These are phyloP conservation scores for Westerdykella aurantiaca DNA, from an alignment of 2,329 filamentous ascomycete species.

Conservation along the genomic window DNA sequence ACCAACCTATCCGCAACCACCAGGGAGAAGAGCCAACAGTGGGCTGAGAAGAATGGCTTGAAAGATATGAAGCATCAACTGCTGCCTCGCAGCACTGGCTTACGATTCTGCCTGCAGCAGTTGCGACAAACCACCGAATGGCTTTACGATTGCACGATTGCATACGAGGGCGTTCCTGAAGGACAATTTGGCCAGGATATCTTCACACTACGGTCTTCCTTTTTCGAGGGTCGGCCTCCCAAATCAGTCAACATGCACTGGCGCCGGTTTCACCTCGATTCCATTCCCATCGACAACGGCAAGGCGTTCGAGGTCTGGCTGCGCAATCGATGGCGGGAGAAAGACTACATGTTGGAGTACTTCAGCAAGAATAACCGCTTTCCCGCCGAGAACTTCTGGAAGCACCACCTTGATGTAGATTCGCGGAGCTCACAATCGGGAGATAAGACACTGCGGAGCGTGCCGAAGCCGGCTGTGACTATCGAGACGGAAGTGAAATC, in stretches of 20 bases:
- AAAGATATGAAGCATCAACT: conserved; percentile 69
- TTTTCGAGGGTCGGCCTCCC: conserved; percentile 80
- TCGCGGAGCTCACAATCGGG: conserved; percentile 28
- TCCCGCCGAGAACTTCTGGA: conserved; percentile 57
- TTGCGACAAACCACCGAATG: conserved; percentile 70
- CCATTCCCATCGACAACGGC: conserved; percentile 72
- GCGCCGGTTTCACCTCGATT: conserved; percentile 73
- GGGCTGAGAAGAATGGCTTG: conserved; percentile 70
- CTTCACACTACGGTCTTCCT: conserved; percentile 81
- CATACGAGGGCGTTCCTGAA: conserved; percentile 79
- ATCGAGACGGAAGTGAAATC: conserved; percentile 48
- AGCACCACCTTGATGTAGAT: conserved; percentile 36
- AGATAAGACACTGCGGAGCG: conserved; percentile 31
- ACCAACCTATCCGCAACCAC: conserved; percentile 73
- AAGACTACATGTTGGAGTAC: conserved; percentile 81
- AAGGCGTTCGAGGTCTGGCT: conserved; percentile 81
- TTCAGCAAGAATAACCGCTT: conserved; percentile 71
- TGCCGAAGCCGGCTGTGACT: conserved; percentile 35
- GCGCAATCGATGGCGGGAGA: conserved; percentile 80
- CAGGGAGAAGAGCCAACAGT: conserved; percentile 62
- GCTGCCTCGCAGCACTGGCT: conserved; percentile 72
- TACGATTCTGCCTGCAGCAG: conserved; percentile 73
- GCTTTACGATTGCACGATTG: conserved; percentile 89
- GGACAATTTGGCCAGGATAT: conserved; percentile 79
- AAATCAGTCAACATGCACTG: conserved; percentile 97